A percentile compares a stretch with the other conserved stretches of the same genome.
Conservation (phyloP, 495 filamentous ascomycete species). For the Glonium stellatum region DNA sequence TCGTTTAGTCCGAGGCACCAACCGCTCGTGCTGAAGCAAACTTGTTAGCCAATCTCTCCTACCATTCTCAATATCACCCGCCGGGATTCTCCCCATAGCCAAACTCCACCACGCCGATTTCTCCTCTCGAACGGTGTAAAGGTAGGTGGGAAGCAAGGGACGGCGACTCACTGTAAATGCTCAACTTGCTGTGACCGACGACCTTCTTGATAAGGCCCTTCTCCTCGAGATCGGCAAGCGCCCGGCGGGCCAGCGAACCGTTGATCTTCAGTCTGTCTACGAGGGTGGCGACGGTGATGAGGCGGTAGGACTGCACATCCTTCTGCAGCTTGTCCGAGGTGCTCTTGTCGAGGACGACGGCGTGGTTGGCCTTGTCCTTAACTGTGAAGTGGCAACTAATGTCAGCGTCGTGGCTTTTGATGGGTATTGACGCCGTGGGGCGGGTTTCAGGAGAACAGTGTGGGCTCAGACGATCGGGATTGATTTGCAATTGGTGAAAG, state of each 20-base stretch:
- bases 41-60: background rate
- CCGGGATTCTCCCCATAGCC: too few species aligned
- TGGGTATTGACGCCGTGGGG: background rate
- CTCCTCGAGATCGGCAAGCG: slow-evolving; percentile 90
- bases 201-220: slow-evolving; percentile 98
- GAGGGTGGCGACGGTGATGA: slow-evolving; percentile 96
- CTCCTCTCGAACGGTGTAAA: too few species aligned
- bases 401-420: background rate
- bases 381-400: slow-evolving; percentile 46
- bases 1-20: slow-evolving; percentile 29
- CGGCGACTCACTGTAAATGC: slow-evolving; percentile 85
- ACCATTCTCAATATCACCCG: slow-evolving; percentile 1
- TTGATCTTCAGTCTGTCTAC: slow-evolving; percentile 99
- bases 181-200: slow-evolving; percentile 91
- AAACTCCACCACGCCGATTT: too few species aligned
- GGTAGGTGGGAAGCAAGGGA: too few species aligned
- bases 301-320: slow-evolving; percentile 99
- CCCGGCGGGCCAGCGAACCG: slow-evolving; percentile 84
- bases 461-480: too few species aligned
- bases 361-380: slow-evolving; percentile 99
- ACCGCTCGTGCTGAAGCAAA: slow-evolving; percentile 31
- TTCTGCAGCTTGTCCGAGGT: slow-evolving; percentile 78
- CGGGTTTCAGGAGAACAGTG: background rate
- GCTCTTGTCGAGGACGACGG: slow-evolving; percentile 65
- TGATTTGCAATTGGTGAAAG: background rate